Conservation (phyloP, 2,329 filamentous ascomycete species). For the Plectosphaerella cucumerina region DNA sequence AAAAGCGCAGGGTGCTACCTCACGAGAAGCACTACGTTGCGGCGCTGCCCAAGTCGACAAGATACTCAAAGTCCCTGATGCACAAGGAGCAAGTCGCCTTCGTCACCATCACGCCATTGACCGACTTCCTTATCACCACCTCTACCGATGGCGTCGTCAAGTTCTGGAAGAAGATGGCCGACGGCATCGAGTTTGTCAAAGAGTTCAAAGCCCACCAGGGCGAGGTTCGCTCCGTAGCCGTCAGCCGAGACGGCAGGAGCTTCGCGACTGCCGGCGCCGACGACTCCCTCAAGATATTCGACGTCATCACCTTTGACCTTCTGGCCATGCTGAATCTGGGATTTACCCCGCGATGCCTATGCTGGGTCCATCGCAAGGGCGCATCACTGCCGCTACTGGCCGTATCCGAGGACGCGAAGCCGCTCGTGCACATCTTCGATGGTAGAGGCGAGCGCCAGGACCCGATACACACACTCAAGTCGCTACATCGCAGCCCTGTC, state of each 20-base stretch:
- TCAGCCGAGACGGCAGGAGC: slow-evolving; percentile 85
- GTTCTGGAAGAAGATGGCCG: slow-evolving; percentile 95
- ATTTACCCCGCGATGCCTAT: slow-evolving; percentile 72
- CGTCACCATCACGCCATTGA: slow-evolving; percentile 80
- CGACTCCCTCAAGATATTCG: slow-evolving; percentile 75
- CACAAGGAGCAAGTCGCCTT: slow-evolving; percentile 93
- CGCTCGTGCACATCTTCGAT: slow-evolving; percentile 79
- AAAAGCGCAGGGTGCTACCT: slow-evolving; percentile 83
- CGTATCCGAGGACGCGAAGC: slow-evolving; percentile 70
- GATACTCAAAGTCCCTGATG: slow-evolving; percentile 96
- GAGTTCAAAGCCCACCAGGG: slow-evolving; percentile 90
- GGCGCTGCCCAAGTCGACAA: slow-evolving; percentile 73
- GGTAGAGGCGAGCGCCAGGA: slow-evolving; percentile 76
- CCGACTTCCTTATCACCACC: slow-evolving; percentile 92
- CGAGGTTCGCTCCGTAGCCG: slow-evolving; percentile 77
- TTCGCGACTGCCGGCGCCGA: slow-evolving; percentile 86
- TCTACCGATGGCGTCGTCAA: slow-evolving; percentile 96
- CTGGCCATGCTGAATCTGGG: slow-evolving; percentile 77
- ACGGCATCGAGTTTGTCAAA: slow-evolving; percentile 95
- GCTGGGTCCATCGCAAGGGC: slow-evolving; percentile 86
- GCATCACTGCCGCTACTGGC: slow-evolving; percentile 85
- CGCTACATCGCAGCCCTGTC: slow-evolving; percentile 78
- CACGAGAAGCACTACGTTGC: slow-evolving; percentile 95
- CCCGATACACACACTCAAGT: slow-evolving; percentile 72
- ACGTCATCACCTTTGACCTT: slow-evolving; percentile 83